Evolutionary conservation across 768 basidiomycete genomes (phyloP).

Genomic region (Amanita muscaria): DNA sequence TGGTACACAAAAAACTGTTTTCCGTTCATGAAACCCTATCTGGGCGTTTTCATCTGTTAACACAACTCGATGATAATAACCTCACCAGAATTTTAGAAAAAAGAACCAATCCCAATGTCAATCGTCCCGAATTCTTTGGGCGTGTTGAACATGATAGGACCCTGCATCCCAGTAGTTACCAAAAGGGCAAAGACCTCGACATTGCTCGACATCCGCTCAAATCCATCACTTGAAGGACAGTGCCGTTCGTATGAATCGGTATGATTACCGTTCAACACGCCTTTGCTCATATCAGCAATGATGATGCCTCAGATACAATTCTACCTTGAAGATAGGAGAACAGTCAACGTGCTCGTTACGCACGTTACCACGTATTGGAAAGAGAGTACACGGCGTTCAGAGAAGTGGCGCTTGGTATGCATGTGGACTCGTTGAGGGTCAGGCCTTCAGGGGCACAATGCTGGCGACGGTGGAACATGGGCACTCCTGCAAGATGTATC

Average conservation of each 20-base stretch:
- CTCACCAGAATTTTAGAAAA: too few species aligned
- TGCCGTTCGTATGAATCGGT: background rate
- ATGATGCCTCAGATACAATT: slow-evolving; percentile 53
- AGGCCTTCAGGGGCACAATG: slow-evolving; percentile 32
- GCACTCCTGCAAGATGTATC: slow-evolving; percentile 29
- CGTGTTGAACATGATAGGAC: background rate
- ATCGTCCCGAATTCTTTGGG: background rate
- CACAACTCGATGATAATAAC: too few species aligned
- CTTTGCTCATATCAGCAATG: too few species aligned
- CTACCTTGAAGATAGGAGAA: slow-evolving; percentile 76
- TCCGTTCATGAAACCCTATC: too few species aligned
- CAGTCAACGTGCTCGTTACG: slow-evolving; percentile 66
- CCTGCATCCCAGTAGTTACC: background rate
- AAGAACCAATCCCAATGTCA: too few species aligned
- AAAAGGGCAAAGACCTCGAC: background rate
- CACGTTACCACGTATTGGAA: slow-evolving; percentile 67
- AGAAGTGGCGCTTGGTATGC: slow-evolving; percentile 48
- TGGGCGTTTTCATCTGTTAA: too few species aligned
- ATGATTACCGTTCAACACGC: slow-evolving; percentile 65
- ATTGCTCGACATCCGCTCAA: background rate
- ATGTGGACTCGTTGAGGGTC: slow-evolving; percentile 30
- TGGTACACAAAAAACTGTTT: too few species aligned
- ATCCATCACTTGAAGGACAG: background rate
- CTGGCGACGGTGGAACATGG: slow-evolving; percentile 29
- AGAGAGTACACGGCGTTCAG: slow-evolving; percentile 70